Percentiles rank a stretch among this genome's conserved stretches.
These are phyloP conservation scores for Globisporangium viniferum DNA, from an alignment of 352 stramenopile species.

Conservation along the genomic window DNA sequence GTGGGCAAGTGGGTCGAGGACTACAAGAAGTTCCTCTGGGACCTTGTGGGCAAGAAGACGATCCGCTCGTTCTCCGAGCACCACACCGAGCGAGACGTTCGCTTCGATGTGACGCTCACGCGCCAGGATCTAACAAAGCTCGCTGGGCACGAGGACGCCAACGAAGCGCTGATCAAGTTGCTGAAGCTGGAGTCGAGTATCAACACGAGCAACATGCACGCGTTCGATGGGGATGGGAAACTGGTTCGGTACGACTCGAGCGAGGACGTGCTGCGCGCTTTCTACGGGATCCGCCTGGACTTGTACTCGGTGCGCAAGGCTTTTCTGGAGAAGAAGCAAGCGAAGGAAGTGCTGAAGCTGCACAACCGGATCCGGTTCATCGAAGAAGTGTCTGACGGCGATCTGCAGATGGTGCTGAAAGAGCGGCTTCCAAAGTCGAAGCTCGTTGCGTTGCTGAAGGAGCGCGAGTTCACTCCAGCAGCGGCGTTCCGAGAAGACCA, in stretches of 20 bases:
- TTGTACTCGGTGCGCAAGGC: constrained; percentile 86
- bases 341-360: constrained; percentile 86
- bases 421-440: constrained; percentile 63
- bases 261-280: constrained; percentile 91
- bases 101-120: constrained; percentile 73
- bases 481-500: constrained; percentile 35
- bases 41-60: constrained; percentile 82
- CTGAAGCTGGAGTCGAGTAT: constrained; percentile 95
- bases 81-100: constrained; percentile 92
- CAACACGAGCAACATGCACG: constrained; percentile 97
- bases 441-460: constrained; percentile 49
- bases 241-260: constrained; percentile 92
- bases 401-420: constrained; percentile 89
- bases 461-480: constrained; percentile 44
- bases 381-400: constrained; percentile 91
- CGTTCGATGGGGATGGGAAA: constrained; percentile 91
- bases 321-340: constrained; percentile 77
- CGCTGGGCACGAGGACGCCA: constrained; percentile 21
- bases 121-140: constrained; percentile 83
- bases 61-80: constrained; percentile 94
- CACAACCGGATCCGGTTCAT: constrained; percentile 98
- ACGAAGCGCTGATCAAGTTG: constrained; percentile 71
- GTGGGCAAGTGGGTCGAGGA: constrained; percentile 98
- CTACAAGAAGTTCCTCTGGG: constrained; percentile 97
- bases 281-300: constrained; percentile 91